Evolutionary conservation across 2,329 filamentous ascomycete genomes (phyloP).

Genomic region (Fusarium lateritium): DNA sequence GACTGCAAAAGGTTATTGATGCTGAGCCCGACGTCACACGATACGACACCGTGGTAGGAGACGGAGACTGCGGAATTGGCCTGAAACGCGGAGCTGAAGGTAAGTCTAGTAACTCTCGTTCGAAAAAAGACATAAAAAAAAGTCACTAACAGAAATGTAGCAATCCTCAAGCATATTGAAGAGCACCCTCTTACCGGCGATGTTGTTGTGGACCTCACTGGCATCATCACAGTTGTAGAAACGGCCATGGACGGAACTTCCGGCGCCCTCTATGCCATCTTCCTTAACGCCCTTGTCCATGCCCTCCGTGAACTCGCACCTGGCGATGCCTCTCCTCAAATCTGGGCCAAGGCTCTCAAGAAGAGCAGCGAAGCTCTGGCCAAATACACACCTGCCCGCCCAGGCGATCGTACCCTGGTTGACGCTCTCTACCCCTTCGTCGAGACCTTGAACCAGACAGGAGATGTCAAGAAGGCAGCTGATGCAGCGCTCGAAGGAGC

Average conservation of each 20-base stretch:
- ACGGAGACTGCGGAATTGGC: constrained; percentile 91
- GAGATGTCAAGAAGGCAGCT: constrained; percentile 80
- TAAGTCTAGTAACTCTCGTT: constrained; percentile 50
- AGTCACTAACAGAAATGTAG: constrained; percentile 54
- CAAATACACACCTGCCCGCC: constrained; percentile 89
- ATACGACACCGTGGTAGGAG: constrained; percentile 87
- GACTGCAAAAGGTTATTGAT: constrained; percentile 72
- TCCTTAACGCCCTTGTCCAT: constrained; percentile 86
- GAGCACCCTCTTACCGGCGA: constrained; percentile 64
- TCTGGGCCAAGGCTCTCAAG: constrained; percentile 77
- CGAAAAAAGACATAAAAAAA: background rate
- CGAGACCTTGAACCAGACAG: constrained; percentile 74
- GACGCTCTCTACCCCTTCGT: constrained; percentile 94
- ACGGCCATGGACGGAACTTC: constrained; percentile 74
- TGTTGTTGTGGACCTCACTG: constrained; percentile 66
- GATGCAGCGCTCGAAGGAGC: constrained; percentile 82
- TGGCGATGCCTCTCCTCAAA: constrained; percentile 57
- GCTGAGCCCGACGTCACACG: constrained; percentile 80
- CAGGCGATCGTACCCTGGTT: constrained; percentile 90
- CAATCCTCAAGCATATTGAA: constrained; percentile 66
- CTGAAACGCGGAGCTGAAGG: constrained; percentile 89
- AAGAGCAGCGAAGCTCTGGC: constrained; percentile 79
- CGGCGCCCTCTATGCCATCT: constrained; percentile 80
- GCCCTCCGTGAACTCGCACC: constrained; percentile 64
- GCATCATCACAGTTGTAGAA: constrained; percentile 69